Evolutionary conservation across 768 basidiomycete species (phyloP).

Genomic region (Chalciporus pseudorubinellus): DNA sequence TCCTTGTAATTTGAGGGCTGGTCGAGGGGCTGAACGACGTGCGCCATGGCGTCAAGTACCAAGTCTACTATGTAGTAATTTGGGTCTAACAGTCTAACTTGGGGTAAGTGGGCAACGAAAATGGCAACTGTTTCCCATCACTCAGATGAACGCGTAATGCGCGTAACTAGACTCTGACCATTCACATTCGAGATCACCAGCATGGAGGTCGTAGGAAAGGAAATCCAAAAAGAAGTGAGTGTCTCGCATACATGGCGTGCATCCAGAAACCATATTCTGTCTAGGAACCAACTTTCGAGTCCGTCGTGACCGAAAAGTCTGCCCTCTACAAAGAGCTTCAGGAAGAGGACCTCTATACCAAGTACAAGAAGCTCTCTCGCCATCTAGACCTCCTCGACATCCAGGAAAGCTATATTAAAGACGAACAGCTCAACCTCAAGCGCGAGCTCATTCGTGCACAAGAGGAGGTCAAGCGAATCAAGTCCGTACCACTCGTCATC

Average conservation of each 20-base stretch:
- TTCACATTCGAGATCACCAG: conserved; percentile 14
- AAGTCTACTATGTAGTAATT: too few species aligned
- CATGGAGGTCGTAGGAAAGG: conserved; percentile 92
- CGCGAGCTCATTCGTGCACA: conserved; percentile 97
- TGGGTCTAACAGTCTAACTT: background rate
- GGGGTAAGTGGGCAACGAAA: conserved; percentile 1
- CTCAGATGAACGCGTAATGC: conserved; percentile 30
- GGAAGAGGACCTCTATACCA: conserved; percentile 91
- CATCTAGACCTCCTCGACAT: conserved; percentile 95
- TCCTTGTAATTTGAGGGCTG: conserved; percentile 98
- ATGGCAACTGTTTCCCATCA: conserved; percentile 32
- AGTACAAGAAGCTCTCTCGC: conserved; percentile 93
- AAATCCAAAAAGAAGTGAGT: conserved; percentile 75
- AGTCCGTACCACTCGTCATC: conserved; percentile 97
- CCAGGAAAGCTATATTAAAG: conserved; percentile 96
- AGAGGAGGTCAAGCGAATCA: conserved; percentile 99
- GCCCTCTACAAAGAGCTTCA: conserved; percentile 84
- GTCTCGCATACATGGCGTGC: background rate
- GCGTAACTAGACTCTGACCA: conserved; percentile 22
- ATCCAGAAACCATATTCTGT: conserved; percentile 1
- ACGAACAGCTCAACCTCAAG: conserved; percentile 97
- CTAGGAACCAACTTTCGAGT: conserved; percentile 88
- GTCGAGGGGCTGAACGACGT: conserved; percentile 82
- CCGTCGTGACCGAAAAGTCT: conserved; percentile 85
- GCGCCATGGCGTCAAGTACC: conserved; percentile 56